A percentile compares a stretch with the other conserved stretches of the same genome.
Conservation (phyloP, 257 asterid species). For the Lycium ferocissimum region DNA sequence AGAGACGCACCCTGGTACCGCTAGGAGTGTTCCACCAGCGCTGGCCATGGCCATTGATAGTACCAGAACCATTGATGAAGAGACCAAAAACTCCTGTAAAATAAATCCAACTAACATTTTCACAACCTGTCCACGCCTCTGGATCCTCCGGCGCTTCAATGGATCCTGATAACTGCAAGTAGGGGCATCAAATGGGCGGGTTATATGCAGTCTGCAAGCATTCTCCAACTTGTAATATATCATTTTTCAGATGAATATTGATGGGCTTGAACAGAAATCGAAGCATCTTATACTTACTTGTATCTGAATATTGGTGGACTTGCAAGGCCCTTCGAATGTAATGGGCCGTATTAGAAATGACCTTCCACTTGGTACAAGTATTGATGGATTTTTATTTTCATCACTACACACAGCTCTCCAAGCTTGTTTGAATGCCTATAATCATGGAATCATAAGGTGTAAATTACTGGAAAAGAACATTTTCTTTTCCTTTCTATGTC, state of each 20-base stretch:
- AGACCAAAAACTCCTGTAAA: constrained; percentile 32
- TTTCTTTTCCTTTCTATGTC: neutral
- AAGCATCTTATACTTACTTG: constrained; percentile 12
- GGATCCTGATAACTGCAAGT: constrained; percentile 32
- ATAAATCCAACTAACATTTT: constrained; percentile 31
- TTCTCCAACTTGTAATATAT: neutral
- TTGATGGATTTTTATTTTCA: constrained; percentile 4
- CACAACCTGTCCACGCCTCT: constrained; percentile 32
- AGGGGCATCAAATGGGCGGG: too few relatives aligned
- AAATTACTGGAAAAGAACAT: neutral
- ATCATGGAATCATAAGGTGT: neutral
- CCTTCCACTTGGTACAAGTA: constrained; percentile 27
- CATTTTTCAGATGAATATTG: too few relatives aligned
- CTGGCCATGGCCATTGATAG: constrained; percentile 33
- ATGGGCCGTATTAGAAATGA: constrained; percentile 30
- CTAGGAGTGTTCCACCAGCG: constrained; percentile 30
- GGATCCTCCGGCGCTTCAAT: constrained; percentile 28
- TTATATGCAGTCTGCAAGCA: neutral
- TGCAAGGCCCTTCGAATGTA: constrained; percentile 38
- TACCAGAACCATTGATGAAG: constrained; percentile 31
- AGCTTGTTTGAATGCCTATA: constrained; percentile 34
- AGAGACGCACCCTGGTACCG: neutral
- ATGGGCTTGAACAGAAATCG: neutral
- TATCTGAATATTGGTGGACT: neutral
- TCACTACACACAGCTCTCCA: constrained; percentile 32